phyloP scores from a whole-genome alignment of 2,329 filamentous ascomycete species.

The Trichophyton mentagrophytes region DNA sequence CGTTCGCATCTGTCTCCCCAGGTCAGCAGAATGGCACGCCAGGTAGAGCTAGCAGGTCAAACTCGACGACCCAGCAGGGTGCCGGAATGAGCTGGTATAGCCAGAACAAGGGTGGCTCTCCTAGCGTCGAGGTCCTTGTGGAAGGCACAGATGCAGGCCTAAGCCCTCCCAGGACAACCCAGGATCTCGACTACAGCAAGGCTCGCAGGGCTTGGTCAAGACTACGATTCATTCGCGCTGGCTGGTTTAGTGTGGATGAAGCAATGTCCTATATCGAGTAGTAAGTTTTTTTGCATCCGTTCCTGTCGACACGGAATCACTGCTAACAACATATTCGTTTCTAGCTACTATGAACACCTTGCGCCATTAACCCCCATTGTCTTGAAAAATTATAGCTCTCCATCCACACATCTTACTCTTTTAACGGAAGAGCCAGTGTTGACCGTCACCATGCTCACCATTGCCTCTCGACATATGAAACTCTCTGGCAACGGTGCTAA shows the following conservation, averaged over 20 bases:
- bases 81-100: constrained; percentile 42
- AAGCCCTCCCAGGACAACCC: constrained; percentile 15
- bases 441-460: constrained; percentile 79
- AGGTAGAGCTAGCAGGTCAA: constrained; percentile 24
- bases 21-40: constrained; percentile 25
- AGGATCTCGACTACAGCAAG: constrained; percentile 38
- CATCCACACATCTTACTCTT: constrained; percentile 64
- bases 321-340: constrained; percentile 7
- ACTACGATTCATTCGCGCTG: constrained; percentile 88
- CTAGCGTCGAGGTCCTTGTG: constrained; percentile 4
- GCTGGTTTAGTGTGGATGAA: constrained; percentile 90
- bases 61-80: constrained; percentile 26
- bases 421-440: constrained; percentile 87
- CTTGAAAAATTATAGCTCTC: constrained; percentile 74
- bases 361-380: constrained; percentile 89
- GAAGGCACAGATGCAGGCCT: constrained; percentile 8
- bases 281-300: constrained; percentile 35
- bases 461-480: constrained; percentile 73
- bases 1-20: constrained; percentile 27
- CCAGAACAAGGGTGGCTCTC: constrained; percentile 12
- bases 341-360: constrained; percentile 76
- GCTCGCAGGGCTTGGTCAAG: constrained; percentile 80
- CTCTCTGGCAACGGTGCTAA: constrained; percentile 67
- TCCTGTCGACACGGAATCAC: constrained; percentile 9
- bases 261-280: constrained; percentile 91